A percentile compares a stretch with the other conserved stretches of the same genome.
Evolutionary conservation across 2,329 filamentous ascomycete species (phyloP).

Genomic region (Exophiala mesophila): DNA sequence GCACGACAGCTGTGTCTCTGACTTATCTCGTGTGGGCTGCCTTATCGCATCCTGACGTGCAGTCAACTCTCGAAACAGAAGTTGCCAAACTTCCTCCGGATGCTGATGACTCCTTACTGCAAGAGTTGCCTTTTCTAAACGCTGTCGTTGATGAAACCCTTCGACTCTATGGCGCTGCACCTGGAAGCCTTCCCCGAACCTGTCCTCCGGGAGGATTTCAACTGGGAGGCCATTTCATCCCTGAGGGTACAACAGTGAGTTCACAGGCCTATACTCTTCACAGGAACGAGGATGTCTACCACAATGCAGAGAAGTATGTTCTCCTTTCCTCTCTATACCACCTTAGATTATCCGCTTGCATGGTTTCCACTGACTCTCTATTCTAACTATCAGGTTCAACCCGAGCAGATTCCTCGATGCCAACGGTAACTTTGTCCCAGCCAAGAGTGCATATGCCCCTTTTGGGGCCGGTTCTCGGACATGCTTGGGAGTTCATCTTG

Average conservation of each 20-base stretch:
- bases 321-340: background rate
- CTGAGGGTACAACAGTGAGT: slow-evolving; percentile 48
- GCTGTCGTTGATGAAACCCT: slow-evolving; percentile 55
- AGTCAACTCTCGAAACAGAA: slow-evolving; percentile 44
- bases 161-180: slow-evolving; percentile 53
- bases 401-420: too few species aligned
- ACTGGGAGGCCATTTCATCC: slow-evolving; percentile 41
- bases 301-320: too few species aligned
- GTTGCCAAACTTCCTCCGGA: slow-evolving; percentile 33
- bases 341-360: too few species aligned
- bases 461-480: too few species aligned
- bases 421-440: too few species aligned
- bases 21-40: slow-evolving; percentile 45
- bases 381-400: too few species aligned
- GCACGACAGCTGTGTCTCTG: slow-evolving; percentile 48
- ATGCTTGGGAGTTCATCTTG: too few species aligned
- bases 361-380: too few species aligned
- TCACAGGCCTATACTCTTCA: slow-evolving; percentile 53
- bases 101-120: slow-evolving; percentile 43
- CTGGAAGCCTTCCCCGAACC: slow-evolving; percentile 51
- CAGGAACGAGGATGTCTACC: too few species aligned
- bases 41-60: slow-evolving; percentile 30
- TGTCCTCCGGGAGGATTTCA: slow-evolving; percentile 43
- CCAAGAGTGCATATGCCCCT: too few species aligned
- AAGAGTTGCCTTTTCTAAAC: slow-evolving; percentile 50